Evolutionary conservation across 306 rosid genomes (phyloP).

Genomic region (Casuarina glauca): DNA sequence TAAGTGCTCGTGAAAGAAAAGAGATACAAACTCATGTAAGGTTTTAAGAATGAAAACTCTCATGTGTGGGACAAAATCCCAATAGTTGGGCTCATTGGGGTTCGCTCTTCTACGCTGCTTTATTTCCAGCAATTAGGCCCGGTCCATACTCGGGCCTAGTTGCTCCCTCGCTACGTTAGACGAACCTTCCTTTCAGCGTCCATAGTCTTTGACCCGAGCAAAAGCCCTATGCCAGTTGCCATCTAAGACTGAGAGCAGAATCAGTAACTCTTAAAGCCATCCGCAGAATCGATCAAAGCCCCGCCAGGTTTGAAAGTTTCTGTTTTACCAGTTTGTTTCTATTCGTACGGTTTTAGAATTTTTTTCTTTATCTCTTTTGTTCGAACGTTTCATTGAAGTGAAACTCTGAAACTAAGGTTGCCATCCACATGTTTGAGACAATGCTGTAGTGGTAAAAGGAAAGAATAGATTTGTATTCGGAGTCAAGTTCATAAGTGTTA

Average conservation of each 20-base stretch:
- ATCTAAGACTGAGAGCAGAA: not conserved
- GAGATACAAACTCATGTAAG: too few relatives aligned
- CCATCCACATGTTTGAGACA: conserved; percentile 33
- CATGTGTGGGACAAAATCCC: too few relatives aligned
- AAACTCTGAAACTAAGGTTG: not conserved
- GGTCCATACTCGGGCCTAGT: not conserved
- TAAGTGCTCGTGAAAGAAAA: too few relatives aligned
- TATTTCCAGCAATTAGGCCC: not conserved
- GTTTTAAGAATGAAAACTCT: too few relatives aligned
- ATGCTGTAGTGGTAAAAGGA: conserved; percentile 6
- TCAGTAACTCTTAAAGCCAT: not conserved
- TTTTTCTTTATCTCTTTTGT: not conserved
- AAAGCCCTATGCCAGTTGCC: not conserved
- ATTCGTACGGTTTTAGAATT: not conserved
- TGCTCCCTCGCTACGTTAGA: too few relatives aligned
- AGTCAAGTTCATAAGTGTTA: not conserved
- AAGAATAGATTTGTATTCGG: not conserved
- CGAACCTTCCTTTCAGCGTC: too few relatives aligned
- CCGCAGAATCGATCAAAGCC: conserved; percentile 1
- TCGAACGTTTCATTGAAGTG: not conserved
- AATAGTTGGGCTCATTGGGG: too few relatives aligned
- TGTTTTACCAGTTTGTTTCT: not conserved
- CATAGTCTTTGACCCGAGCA: not conserved
- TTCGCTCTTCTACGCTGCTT: too few relatives aligned
- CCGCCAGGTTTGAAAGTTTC: conserved; percentile 10